Base-by-base conservation (phyloP, 1,284 basidiomycete species). In the Omphalotus olearius region DNA sequence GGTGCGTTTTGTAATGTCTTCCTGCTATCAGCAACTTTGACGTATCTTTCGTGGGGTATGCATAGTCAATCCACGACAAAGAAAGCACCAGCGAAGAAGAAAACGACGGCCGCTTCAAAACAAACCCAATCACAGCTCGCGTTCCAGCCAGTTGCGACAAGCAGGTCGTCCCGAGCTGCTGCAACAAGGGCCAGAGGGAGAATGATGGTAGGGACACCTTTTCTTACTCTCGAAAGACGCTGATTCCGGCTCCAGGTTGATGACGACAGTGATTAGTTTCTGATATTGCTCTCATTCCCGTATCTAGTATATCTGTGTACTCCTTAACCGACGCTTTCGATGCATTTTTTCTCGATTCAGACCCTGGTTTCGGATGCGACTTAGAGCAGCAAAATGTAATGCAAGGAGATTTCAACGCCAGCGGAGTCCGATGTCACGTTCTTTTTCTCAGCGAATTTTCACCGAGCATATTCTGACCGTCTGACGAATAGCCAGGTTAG, bases 31-130 rank as follows among this genome's bases (percentile, higher is more conserved):
- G 10, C 18, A 17, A 10, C 30, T 47, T 30, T 10, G 25, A 11
- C 38, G n/a, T 37, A 25, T 45, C 45, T 50, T 35, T 49, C 47
- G 23, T 23, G 23, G 23, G 23, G 23, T 23, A 23, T 23, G 3
- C 23, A 42, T 40, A 76, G 69, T 59, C 74, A 61, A 68, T 71
- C 70, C 53, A 61, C 71, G 11, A 59, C 71, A 23, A 87, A 80
- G 66, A 87, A 80, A 60, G 70, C 84, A 5, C 73, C 83, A 10
- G 73, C 80, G 6, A 87, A 77, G 67, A 85, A 80, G 51, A 70
- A 67, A 46, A 60, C 68, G 55, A 62, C 78, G 1, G 64, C 77
- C 3, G 65, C 70, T 51, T 46, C 67, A 23, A 76, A 73, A 45
- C 82, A 86, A 13, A 33, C 30, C 30, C 30, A 33, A 60, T 60